phyloP scores from a whole-genome alignment of 2,329 filamentous ascomycete species.

The Helicocarpus griseus region DNA sequence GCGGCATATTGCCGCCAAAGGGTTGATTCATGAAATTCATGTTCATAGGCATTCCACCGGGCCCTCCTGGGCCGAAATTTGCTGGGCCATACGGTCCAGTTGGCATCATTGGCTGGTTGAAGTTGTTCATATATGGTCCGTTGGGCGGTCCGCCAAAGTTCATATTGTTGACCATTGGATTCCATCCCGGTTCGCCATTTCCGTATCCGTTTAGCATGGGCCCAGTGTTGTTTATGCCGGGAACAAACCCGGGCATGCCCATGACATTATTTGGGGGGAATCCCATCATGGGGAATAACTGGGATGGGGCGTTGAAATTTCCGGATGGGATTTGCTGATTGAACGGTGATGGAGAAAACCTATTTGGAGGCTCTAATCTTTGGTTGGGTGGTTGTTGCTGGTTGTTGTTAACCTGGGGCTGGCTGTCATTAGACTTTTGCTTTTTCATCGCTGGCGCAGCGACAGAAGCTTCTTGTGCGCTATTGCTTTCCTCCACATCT shows the following conservation, averaged over 20 bases:
- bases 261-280: constrained; percentile 27
- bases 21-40: constrained; percentile 29
- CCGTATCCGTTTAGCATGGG: constrained; percentile 31
- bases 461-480: constrained; percentile 45
- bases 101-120: constrained; percentile 18
- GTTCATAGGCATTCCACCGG: constrained; percentile 23
- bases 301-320: constrained; percentile 24
- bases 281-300: constrained; percentile 22
- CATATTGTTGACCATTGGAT: constrained; percentile 38
- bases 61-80: constrained; percentile 28
- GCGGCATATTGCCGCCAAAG: constrained; percentile 18
- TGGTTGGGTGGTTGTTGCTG: no score
- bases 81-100: constrained; percentile 23
- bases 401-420: constrained; percentile 1
- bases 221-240: constrained; percentile 23
- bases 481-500: constrained; percentile 48
- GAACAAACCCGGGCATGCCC: constrained; percentile 23
- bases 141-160: constrained; percentile 12
- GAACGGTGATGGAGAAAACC: constrained; percentile 18
- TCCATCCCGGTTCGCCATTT: constrained; percentile 26
- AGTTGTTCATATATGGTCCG: constrained; percentile 10
- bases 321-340: constrained; percentile 28
- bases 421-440: constrained; percentile 33
- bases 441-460: constrained; percentile 30
- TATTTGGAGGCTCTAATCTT: constrained; percentile 10